Percentiles rank a stretch among this genome's conserved stretches.
Conservation (phyloP, 1,284 basidiomycete genomes). For the Chiua sp. region DNA sequence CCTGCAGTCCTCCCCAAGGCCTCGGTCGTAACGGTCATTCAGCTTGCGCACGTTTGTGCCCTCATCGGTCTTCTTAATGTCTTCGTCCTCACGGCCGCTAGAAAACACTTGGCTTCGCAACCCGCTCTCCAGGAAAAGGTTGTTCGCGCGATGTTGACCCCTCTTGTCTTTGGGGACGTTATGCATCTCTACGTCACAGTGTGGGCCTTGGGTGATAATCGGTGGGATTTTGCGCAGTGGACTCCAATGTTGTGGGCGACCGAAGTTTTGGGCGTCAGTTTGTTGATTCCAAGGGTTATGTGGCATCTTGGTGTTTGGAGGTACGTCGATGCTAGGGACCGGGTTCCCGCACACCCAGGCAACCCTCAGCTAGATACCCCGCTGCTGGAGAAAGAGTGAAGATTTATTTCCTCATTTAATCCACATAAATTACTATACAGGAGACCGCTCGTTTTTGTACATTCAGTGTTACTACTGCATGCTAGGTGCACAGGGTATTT, state of each 20-base stretch:
- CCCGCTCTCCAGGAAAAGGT: constrained; percentile 75
- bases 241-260: constrained; percentile 71
- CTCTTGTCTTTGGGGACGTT: constrained; percentile 71
- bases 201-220: constrained; percentile 72
- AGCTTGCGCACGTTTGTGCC: constrained; percentile 77
- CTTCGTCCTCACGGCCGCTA: constrained; percentile 64
- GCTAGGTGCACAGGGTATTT: constrained; percentile 18
- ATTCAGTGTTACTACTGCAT: neutral
- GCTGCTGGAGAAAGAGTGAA: constrained; percentile 21
- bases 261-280: constrained; percentile 61
- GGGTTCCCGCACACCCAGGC: neutral
- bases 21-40: constrained; percentile 66
- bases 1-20: constrained; percentile 59
- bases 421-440: constrained; percentile 11
- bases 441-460: neutral
- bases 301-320: constrained; percentile 78
- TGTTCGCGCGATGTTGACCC: constrained; percentile 62
- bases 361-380: neutral
- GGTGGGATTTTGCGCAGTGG: constrained; percentile 67
- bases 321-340: constrained; percentile 70
- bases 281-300: constrained; percentile 69
- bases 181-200: constrained; percentile 68
- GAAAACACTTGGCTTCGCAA: constrained; percentile 59
- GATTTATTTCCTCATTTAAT: constrained; percentile 34
- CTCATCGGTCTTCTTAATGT: constrained; percentile 72